Evolutionary conservation across 1,139 yeast species (phyloP).

Genomic region (Blastobotrys illinoisensis): DNA sequence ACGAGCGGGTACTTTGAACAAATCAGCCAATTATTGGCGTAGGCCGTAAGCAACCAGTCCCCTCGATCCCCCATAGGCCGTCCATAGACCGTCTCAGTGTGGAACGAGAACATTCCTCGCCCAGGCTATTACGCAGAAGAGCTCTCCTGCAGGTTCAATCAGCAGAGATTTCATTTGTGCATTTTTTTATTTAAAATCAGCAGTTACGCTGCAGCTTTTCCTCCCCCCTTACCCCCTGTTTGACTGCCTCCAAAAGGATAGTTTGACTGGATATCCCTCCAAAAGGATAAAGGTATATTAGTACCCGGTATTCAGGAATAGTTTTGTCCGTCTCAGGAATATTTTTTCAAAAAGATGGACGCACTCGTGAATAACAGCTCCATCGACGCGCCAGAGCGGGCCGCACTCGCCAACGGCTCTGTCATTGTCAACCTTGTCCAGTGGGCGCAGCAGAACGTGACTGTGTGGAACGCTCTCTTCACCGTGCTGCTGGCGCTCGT

Average conservation of each 20-base stretch:
- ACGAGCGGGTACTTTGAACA: background rate
- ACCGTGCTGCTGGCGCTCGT: conserved; percentile 49
- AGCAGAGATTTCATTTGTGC: background rate
- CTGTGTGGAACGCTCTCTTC: conserved; percentile 43
- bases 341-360: too few species aligned
- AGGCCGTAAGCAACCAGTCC: background rate
- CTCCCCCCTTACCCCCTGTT: background rate
- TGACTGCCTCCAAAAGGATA: too few species aligned
- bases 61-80: too few species aligned
- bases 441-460: conserved; percentile 14
- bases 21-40: background rate
- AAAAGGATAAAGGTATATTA: background rate
- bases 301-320: background rate
- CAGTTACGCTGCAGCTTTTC: background rate
- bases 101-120: background rate
- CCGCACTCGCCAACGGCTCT: conserved; percentile 23
- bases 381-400: conserved; percentile 73
- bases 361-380: conserved; percentile 48
- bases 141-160: background rate
- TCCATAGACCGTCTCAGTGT: too few species aligned
- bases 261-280: too few species aligned
- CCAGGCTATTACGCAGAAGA: background rate
- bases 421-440: conserved; percentile 1
- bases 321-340: too few species aligned
- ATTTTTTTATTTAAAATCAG: background rate